Conservation (phyloP, 106 monocot genomes). For the Dendrobium chrysotoxum region DNA sequence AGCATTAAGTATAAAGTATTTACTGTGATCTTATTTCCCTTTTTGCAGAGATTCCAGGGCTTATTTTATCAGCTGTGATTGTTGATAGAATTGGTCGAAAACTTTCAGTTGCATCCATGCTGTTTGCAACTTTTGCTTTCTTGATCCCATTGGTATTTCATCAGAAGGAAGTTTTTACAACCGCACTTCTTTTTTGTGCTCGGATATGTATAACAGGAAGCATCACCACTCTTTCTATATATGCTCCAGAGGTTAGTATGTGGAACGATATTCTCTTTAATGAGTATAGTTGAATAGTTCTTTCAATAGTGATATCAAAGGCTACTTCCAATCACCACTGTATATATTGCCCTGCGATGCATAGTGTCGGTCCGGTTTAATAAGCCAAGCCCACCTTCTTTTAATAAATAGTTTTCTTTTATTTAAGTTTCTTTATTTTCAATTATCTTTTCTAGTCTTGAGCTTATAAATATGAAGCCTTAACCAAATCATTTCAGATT, state of each 20-base stretch:
- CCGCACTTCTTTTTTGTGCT: slow-evolving; percentile 62
- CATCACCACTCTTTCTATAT: slow-evolving; percentile 62
- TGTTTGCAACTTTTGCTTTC: slow-evolving; percentile 53
- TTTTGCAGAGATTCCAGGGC: slow-evolving; percentile 65
- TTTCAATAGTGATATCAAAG: not conserved
- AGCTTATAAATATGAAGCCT: too few species aligned
- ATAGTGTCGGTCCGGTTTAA: too few species aligned
- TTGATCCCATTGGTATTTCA: slow-evolving; percentile 45
- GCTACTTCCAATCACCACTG: not conserved
- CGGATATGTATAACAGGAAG: slow-evolving; percentile 66
- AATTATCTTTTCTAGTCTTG: too few species aligned
- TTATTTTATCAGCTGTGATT: slow-evolving; percentile 46
- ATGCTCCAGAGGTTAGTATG: slow-evolving; percentile 78
- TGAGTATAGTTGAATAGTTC: not conserved
- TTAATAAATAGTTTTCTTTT: too few species aligned
- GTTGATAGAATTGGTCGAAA: slow-evolving; percentile 79
- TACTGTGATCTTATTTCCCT: not conserved
- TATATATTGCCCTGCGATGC: not conserved
- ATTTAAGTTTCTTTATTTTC: too few species aligned
- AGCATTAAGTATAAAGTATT: too few species aligned
- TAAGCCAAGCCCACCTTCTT: too few species aligned
- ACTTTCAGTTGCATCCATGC: slow-evolving; percentile 50
- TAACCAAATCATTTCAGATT: too few species aligned
- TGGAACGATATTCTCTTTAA: not conserved
- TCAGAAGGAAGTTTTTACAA: slow-evolving; percentile 32